phyloP scores from a whole-genome alignment of 2,329 filamentous ascomycete genomes.

The Cladorrhinum sp. region DNA sequence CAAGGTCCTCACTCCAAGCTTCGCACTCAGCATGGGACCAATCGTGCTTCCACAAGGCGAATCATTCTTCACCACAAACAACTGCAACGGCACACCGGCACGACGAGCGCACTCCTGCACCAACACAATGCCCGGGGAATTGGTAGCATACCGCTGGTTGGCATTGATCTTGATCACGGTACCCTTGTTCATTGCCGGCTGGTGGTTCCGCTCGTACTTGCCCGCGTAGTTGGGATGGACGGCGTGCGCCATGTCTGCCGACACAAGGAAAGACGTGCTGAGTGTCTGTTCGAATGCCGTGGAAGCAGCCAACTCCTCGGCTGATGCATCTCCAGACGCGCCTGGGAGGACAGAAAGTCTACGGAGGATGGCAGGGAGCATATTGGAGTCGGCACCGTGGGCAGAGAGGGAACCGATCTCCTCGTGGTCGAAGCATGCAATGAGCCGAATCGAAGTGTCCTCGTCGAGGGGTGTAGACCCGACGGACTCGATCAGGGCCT shows the following conservation, averaged over 20 bases:
- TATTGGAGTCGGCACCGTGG: conserved; percentile 89
- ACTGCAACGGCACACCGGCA: conserved; percentile 78
- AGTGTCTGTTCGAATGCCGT: conserved; percentile 94
- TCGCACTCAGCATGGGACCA: conserved; percentile 90
- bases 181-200: conserved; percentile 93
- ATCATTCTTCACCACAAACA: conserved; percentile 96
- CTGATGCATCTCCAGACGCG: conserved; percentile 39
- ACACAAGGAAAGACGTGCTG: conserved; percentile 86
- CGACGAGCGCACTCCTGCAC: conserved; percentile 79
- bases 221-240: conserved; percentile 91
- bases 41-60: conserved; percentile 94
- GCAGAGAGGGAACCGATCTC: conserved; percentile 92
- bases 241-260: conserved; percentile 95
- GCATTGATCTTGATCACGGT: conserved; percentile 98
- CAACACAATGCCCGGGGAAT: conserved; percentile 90
- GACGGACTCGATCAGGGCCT: conserved; percentile 80
- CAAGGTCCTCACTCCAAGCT: conserved; percentile 80
- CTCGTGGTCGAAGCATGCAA: conserved; percentile 95
- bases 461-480: conserved; percentile 61
- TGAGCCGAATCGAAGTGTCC: conserved; percentile 81
- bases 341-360: conserved; percentile 78
- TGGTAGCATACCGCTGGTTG: conserved; percentile 94
- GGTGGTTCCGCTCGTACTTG: conserved; percentile 90
- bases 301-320: conserved; percentile 46
- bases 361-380: conserved; percentile 81